These are phyloP conservation scores for Stephania japonica DNA, from an alignment of 164 flowering plant genomes.

Conservation along the genomic window DNA sequence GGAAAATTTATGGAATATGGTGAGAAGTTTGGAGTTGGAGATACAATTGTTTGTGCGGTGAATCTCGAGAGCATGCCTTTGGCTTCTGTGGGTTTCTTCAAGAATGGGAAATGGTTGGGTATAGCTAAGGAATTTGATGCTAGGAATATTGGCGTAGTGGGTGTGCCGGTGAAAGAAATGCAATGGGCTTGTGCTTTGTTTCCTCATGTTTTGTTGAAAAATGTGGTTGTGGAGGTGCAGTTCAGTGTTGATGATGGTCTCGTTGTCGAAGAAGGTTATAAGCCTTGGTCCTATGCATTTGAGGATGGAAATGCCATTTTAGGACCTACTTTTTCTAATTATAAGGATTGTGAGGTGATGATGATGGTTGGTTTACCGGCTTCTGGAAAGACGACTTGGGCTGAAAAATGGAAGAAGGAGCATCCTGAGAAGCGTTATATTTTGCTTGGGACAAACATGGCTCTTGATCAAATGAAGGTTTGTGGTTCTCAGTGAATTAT, in stretches of 20 bases:
- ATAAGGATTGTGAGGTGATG: conserved; percentile 43
- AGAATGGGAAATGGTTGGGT: conserved; percentile 63
- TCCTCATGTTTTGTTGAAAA: conserved; percentile 60
- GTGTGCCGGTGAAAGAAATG: conserved; percentile 19
- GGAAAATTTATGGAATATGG: conserved; percentile 47
- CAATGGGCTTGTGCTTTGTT: conserved; percentile 47
- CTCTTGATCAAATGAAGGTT: conserved; percentile 70
- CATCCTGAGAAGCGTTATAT: conserved; percentile 60
- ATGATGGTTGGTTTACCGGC: conserved; percentile 79
- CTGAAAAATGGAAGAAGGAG: conserved; percentile 57
- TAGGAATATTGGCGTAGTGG: conserved; percentile 41
- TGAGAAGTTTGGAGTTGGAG: conserved; percentile 48
- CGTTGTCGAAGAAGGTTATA: conserved; percentile 49
- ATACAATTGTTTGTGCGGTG: conserved; percentile 51
- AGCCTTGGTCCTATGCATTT: conserved; percentile 51
- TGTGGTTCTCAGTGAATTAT: neutral
- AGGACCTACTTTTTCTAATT: conserved; percentile 34
- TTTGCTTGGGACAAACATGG: conserved; percentile 57
- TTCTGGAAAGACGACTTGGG: conserved; percentile 65
- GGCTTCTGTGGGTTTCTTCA: conserved; percentile 45
- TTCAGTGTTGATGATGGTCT: conserved; percentile 53
- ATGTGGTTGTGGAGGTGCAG: conserved; percentile 55
- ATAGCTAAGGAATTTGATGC: conserved; percentile 42
- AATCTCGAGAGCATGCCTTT: conserved; percentile 44
- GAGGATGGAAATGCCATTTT: conserved; percentile 40